Conservation (phyloP, 2,329 filamentous ascomycete species). For the Fusarium anthophilum region DNA sequence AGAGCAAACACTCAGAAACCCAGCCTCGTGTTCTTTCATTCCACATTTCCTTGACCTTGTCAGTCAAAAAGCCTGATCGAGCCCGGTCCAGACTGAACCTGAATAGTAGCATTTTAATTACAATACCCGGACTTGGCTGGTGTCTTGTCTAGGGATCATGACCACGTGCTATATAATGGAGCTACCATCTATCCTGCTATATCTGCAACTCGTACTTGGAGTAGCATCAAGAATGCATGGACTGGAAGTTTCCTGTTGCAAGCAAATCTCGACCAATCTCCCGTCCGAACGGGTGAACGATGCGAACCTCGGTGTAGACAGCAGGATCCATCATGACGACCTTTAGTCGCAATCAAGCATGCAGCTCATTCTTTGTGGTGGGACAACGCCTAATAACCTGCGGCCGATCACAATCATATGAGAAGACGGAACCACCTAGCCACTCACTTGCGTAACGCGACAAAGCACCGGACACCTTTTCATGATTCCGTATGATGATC, state of each 20-base stretch:
- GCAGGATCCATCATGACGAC: background rate
- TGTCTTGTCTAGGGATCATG: conserved; percentile 6
- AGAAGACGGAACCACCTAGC: background rate
- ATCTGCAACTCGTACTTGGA: conserved; percentile 2
- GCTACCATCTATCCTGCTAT: conserved; percentile 5
- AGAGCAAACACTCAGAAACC: background rate
- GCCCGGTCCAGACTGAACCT: conserved; percentile 3
- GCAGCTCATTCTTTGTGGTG: conserved; percentile 1
- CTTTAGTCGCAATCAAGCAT: background rate
- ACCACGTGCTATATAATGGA: conserved; percentile 19
- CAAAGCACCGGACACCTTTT: background rate
- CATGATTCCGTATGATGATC: background rate
- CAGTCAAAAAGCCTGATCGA: background rate
- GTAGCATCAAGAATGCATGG: conserved; percentile 4
- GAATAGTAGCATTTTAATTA: conserved; percentile 20
- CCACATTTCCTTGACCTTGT: conserved; percentile 1
- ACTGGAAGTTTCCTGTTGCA: background rate
- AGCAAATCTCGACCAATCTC: background rate
- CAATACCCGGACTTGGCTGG: conserved; percentile 17
- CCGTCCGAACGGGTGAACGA: background rate
- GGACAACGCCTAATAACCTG: conserved; percentile 3
- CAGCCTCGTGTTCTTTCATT: conserved; percentile 12
- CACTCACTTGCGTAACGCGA: background rate
- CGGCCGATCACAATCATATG: conserved; percentile 32
- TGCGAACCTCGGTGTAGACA: conserved; percentile 10